Conservation (phyloP, 192 early-diverging fungal species). For the Mortierella antarctica region DNA sequence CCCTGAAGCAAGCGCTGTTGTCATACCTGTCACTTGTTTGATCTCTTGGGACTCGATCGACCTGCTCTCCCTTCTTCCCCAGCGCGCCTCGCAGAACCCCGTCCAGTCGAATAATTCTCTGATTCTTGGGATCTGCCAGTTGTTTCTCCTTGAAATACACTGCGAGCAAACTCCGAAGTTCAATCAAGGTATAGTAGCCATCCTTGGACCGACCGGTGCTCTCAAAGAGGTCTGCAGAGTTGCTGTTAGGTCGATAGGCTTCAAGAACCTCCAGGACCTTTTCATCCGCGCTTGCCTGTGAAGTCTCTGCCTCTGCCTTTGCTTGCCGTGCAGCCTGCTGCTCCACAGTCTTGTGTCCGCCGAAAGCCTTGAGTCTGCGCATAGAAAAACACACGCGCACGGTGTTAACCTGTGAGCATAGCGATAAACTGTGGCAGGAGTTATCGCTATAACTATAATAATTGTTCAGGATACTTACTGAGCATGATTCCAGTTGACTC, state of each 20-base stretch:
- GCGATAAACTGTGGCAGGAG: background rate
- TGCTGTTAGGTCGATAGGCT: constrained; percentile 63
- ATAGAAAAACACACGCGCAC: background rate
- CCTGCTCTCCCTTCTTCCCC: constrained; percentile 26
- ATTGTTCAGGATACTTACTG: constrained; percentile 48
- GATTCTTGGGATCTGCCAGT: constrained; percentile 68
- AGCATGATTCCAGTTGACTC: constrained; percentile 72
- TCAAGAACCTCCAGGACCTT: constrained; percentile 59
- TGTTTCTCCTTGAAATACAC: constrained; percentile 72
- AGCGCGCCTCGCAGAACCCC: constrained; percentile 23
- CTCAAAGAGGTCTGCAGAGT: constrained; percentile 63
- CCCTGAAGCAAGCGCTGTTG: background rate
- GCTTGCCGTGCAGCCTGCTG: constrained; percentile 32
- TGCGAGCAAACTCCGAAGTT: constrained; percentile 67
- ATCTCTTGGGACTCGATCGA: constrained; percentile 33
- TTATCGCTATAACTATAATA: background rate
- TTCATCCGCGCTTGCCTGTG: constrained; percentile 9
- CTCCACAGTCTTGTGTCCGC: constrained; percentile 49
- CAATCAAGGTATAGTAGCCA: constrained; percentile 65
- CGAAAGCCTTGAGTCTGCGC: constrained; percentile 30
- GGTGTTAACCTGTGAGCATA: background rate
- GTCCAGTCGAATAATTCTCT: constrained; percentile 35
- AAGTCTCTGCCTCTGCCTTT: constrained; percentile 24
- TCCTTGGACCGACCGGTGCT: constrained; percentile 58
- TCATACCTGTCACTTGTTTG: constrained; percentile 34